These are phyloP conservation scores for Yarrowia divulgata DNA, from an alignment of 805 yeast genomes.

Conservation along the genomic window DNA sequence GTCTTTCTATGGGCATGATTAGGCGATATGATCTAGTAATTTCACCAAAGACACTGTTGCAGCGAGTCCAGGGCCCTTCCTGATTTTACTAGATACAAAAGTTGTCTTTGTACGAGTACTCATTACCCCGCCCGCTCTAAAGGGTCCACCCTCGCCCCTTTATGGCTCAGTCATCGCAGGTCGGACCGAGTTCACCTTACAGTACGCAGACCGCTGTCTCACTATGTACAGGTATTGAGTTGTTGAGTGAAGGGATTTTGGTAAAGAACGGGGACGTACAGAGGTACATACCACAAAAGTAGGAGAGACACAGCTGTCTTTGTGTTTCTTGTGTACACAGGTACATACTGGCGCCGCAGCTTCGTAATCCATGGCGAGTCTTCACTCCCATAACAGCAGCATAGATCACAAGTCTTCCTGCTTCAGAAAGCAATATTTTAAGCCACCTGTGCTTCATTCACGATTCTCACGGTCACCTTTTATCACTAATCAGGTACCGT, in stretches of 20 bases:
- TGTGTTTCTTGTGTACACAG: too few species aligned
- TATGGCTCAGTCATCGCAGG: not conserved
- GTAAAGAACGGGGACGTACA: not conserved
- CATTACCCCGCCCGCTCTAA: not conserved
- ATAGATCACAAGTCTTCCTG: too few species aligned
- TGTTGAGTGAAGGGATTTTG: constrained; percentile 3
- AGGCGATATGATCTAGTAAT: too few species aligned
- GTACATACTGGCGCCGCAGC: too few species aligned
- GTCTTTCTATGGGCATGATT: too few species aligned
- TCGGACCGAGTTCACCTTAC: constrained; percentile 21
- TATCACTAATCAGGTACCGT: too few species aligned
- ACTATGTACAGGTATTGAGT: not conserved
- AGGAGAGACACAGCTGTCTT: too few species aligned
- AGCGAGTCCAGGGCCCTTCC: not conserved
- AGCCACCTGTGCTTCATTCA: too few species aligned
- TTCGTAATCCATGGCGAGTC: too few species aligned
- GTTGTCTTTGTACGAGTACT: not conserved
- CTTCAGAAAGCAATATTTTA: too few species aligned
- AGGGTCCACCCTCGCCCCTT: not conserved
- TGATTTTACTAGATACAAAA: not conserved
- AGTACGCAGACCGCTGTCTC: not conserved
- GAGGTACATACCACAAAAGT: not conserved
- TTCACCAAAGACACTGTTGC: not conserved
- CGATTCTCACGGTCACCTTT: too few species aligned
- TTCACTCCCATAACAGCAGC: too few species aligned